Base-by-base conservation (phyloP, 495 filamentous ascomycete species). In the Trypethelium eluteriae region DNA sequence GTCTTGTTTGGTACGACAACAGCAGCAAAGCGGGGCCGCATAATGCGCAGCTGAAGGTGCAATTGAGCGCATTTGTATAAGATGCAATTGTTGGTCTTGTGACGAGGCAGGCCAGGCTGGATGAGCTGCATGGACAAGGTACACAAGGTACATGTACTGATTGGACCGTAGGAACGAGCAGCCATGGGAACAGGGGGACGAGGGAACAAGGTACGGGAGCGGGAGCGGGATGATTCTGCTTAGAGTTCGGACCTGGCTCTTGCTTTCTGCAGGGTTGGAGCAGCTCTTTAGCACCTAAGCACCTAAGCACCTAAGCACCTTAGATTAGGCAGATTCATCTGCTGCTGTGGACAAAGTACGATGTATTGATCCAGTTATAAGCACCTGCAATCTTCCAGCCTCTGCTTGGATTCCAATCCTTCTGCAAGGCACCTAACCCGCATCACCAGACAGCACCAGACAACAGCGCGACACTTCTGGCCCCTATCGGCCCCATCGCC, bases 191-290 rank as follows among this genome's bases (percentile, higher is more conserved):
- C n/a, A 14, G 5, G 18, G 18, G 25, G 32, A 32, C n/a, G 0
- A 10, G 53, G 53, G 53, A 34, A 5, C 11, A 3, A 25, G 53
- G 36, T 59, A 14, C 53, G 53, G 53, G 53, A 59, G 53, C 53
- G 53, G 53, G 53, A 59, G 53, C 53, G 53, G 53, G 53, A 59
- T 32, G 53, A 59, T 59, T 35, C 10, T 59, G n/a, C 53, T 36
- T 59, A 35, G 53, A 6, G 25, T 36, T 18, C 7, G 7, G 11
- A 7, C n/a, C 36, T 34, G 7, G 11, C 18, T 36, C 36, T 14
- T 59, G 53, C 25, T 11, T 25, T 9, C 53, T 36, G 49, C 53
- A 59, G 25, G 53, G 53, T 10, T 36, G 7, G 18, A 3, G 25
- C 49, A 46, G 41, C 7, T 7, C 41, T 46, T 46, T 7, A 16